phyloP scores from a whole-genome alignment of 2,329 filamentous ascomycete genomes.

The Exophiala lecanii-corni region DNA sequence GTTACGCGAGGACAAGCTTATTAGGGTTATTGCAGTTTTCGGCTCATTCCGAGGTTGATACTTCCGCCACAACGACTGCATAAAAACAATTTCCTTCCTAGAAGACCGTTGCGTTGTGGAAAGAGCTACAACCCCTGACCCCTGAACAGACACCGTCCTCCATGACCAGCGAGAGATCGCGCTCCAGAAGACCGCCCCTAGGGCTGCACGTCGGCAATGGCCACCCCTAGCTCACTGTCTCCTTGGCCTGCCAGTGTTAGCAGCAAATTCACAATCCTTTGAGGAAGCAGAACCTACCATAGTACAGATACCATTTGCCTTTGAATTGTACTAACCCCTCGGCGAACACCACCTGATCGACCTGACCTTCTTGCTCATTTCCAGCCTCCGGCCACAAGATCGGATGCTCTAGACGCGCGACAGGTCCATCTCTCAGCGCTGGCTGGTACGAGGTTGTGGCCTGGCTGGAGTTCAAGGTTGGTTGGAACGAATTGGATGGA shows the following conservation, averaged over 20 bases:
- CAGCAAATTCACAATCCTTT: neutral
- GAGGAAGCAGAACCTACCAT: neutral
- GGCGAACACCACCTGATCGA: slow-evolving; percentile 31
- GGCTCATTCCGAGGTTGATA: no score
- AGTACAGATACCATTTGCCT: slow-evolving; percentile 32
- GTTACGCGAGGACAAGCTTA: no score
- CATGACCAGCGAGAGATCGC: no score
- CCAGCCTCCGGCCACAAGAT: slow-evolving; percentile 27
- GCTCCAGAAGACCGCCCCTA: no score
- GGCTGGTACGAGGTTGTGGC: slow-evolving; percentile 6
- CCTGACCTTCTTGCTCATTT: slow-evolving; percentile 30
- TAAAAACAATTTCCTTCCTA: no score
- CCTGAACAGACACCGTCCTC: no score
- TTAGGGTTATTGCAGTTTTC: no score
- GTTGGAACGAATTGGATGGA: slow-evolving; percentile 21
- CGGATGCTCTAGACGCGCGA: slow-evolving; percentile 32
- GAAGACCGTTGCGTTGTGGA: no score
- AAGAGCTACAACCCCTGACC: no score
- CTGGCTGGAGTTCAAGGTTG: slow-evolving; percentile 1
- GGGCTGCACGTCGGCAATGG: slow-evolving; percentile 10
- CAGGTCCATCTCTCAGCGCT: slow-evolving; percentile 22
- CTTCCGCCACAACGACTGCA: no score
- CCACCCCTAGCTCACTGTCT: slow-evolving; percentile 17
- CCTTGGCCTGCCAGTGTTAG: slow-evolving; percentile 22
- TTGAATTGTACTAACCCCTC: slow-evolving; percentile 32